Evolutionary conservation across 2,329 filamentous ascomycete species (phyloP).

Genomic region (Hypoxylon sp.): DNA sequence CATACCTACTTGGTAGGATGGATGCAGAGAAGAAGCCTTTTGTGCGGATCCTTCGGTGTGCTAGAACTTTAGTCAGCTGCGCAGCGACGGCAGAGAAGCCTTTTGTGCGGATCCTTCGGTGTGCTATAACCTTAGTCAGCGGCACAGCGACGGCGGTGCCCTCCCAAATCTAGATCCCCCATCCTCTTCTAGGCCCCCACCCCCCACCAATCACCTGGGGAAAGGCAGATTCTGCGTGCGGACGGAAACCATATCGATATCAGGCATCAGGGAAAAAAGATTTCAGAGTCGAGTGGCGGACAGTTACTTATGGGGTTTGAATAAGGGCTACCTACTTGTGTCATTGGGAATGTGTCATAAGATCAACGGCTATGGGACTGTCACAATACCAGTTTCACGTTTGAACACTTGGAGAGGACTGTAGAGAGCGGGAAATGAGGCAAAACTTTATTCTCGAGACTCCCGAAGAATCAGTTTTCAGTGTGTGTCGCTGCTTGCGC

Average conservation of each 20-base stretch:
- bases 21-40: conserved; percentile 1
- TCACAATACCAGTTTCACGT: neutral
- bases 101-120: conserved; percentile 17
- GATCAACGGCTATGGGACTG: neutral
- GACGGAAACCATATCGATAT: neutral
- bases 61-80: conserved; percentile 27
- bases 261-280: conserved; percentile 3
- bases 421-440: neutral
- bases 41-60: conserved; percentile 13
- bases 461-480: neutral
- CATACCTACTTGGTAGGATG: neutral
- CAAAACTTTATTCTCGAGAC: conserved; percentile 25
- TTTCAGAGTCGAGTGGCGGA: neutral
- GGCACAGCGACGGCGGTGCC: conserved; percentile 24
- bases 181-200: neutral
- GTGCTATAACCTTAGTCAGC: conserved; percentile 22
- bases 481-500: conserved; percentile 34
- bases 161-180: conserved; percentile 1
- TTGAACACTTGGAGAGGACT: neutral
- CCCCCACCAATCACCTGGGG: neutral
- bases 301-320: neutral
- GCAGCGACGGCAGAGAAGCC: conserved; percentile 3
- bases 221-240: conserved; percentile 16
- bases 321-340: conserved; percentile 18
- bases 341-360: conserved; percentile 16